Conservation (phyloP, 2,329 filamentous ascomycete genomes). For the Fusarium kyushuense region DNA sequence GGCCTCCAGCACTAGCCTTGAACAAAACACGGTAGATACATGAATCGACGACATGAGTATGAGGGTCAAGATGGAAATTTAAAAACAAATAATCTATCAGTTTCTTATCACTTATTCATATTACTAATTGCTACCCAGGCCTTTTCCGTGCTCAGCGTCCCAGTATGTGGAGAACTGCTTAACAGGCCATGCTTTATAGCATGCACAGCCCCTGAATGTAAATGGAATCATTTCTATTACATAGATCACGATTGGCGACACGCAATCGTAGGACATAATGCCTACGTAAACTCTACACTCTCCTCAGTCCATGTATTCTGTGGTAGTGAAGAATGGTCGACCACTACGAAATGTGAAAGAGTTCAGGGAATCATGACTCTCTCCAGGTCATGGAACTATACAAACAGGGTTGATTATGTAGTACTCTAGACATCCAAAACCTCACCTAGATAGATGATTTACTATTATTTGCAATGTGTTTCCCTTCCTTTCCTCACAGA, state of each 20-base stretch:
- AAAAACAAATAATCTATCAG: background rate
- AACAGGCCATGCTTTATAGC: background rate
- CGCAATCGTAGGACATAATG: background rate
- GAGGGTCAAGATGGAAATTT: background rate
- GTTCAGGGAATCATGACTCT: background rate
- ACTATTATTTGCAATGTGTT: background rate
- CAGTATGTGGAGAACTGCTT: background rate
- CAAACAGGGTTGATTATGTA: background rate
- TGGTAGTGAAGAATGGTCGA: background rate
- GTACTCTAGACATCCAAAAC: background rate
- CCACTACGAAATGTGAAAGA: background rate
- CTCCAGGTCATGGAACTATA: background rate
- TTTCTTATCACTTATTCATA: background rate
- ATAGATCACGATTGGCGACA: background rate
- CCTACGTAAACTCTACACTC: background rate
- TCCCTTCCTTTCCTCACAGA: background rate
- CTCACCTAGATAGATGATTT: background rate
- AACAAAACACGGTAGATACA: slow-evolving; percentile 8
- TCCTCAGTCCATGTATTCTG: background rate
- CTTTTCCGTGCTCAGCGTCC: background rate
- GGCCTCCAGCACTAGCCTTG: slow-evolving; percentile 33
- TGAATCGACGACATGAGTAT: background rate
- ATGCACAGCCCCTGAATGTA: background rate
- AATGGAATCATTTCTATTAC: background rate
- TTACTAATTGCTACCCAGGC: too few relatives aligned